phyloP scores from a whole-genome alignment of 805 yeast species.

The Teunomyces cretensis region DNA sequence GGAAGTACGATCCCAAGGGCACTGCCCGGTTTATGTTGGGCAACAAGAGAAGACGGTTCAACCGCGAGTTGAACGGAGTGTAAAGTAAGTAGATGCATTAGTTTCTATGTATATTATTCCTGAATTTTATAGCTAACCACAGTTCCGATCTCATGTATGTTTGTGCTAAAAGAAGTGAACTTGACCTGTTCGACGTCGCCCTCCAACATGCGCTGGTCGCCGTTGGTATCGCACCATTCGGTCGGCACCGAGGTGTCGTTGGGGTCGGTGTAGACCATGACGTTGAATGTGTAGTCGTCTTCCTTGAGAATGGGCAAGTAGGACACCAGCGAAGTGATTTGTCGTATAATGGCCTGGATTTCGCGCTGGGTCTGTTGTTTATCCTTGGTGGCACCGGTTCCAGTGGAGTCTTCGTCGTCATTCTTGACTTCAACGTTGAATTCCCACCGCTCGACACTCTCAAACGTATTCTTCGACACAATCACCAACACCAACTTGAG shows the following conservation, averaged over 20 bases:
- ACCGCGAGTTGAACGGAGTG: conserved; percentile 2
- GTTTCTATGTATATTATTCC: conserved; percentile 8
- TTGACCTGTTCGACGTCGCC: conserved; percentile 63
- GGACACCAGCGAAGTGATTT: conserved; percentile 83
- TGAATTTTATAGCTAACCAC: conserved; percentile 57
- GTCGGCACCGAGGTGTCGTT: conserved; percentile 53
- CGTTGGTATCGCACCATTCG: conserved; percentile 78
- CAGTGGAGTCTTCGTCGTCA: conserved; percentile 9
- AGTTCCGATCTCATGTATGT: conserved; percentile 69
- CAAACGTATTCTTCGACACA: conserved; percentile 64
- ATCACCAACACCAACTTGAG: conserved; percentile 70
- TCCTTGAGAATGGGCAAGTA: conserved; percentile 72
- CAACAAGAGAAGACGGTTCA: conserved; percentile 47
- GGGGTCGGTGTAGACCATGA: conserved; percentile 77
- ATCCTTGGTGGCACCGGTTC: conserved; percentile 20
- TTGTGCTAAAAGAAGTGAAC: conserved; percentile 67
- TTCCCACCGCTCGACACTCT: conserved; percentile 83
- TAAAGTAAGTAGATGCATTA: background rate
- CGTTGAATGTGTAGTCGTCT: conserved; percentile 73
- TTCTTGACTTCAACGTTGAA: conserved; percentile 55
- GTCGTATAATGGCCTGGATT: conserved; percentile 83
- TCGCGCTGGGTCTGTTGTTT: conserved; percentile 61
- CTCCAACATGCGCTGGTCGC: conserved; percentile 53
- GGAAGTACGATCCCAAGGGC: conserved; percentile 44
- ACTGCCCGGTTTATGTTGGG: conserved; percentile 53